These are phyloP conservation scores for Saccharomyces uvarum DNA, from an alignment of 1,139 yeast genomes.

Conservation along the genomic window DNA sequence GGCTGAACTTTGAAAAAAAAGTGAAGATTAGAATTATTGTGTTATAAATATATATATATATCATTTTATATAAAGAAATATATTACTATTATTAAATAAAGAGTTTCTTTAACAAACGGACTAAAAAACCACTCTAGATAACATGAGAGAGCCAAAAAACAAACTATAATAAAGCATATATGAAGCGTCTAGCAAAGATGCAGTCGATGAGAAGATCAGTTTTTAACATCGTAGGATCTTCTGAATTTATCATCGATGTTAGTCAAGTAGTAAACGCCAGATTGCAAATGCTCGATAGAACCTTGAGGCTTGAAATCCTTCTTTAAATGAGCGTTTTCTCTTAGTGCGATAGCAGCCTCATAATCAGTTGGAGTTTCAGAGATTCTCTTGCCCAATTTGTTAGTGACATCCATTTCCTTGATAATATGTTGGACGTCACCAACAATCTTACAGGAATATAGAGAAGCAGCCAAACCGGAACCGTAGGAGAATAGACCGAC, in stretches of 20 bases:
- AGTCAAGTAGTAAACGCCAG: conserved; percentile 79
- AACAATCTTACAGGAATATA: conserved; percentile 69
- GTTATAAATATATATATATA: neutral
- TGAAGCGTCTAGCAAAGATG: neutral
- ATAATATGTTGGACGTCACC: conserved; percentile 74
- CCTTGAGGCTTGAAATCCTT: conserved; percentile 77
- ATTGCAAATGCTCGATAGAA: conserved; percentile 55
- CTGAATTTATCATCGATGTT: conserved; percentile 83
- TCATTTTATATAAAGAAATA: neutral
- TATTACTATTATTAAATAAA: neutral
- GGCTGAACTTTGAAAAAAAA: neutral
- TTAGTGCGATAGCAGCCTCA: conserved; percentile 69
- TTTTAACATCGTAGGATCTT: conserved; percentile 65
- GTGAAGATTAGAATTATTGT: neutral
- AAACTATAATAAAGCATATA: conserved; percentile 1
- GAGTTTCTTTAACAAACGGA: neutral
- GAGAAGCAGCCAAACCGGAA: conserved; percentile 91
- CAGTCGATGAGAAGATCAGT: conserved; percentile 27
- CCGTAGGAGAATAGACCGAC: conserved; percentile 94
- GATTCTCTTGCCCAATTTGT: conserved; percentile 56
- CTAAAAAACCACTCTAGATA: neutral
- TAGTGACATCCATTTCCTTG: conserved; percentile 57
- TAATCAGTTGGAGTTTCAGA: conserved; percentile 70
- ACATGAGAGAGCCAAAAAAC: neutral
- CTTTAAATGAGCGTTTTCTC: conserved; percentile 84